phyloP scores from a whole-genome alignment of 805 yeast genomes.

The Teunomyces atbi region DNA sequence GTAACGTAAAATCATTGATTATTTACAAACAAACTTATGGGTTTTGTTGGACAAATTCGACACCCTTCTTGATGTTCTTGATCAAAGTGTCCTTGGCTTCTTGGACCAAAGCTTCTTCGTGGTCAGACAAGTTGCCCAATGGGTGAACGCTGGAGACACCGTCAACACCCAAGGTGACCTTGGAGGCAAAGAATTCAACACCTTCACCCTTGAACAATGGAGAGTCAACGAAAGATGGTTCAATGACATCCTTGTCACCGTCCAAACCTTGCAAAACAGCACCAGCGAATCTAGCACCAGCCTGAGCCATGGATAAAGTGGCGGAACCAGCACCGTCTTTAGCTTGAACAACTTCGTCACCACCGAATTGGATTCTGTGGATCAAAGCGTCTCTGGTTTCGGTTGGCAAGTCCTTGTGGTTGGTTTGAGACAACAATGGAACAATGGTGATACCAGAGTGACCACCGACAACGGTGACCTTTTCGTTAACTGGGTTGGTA shows the following conservation, averaged over 20 bases:
- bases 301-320: conserved; percentile 83
- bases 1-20: not conserved
- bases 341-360: conserved; percentile 86
- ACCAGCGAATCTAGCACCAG: conserved; percentile 76
- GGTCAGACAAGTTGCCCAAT: conserved; percentile 67
- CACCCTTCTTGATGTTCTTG: conserved; percentile 93
- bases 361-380: conserved; percentile 90
- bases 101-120: conserved; percentile 82
- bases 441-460: conserved; percentile 97
- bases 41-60: conserved; percentile 74
- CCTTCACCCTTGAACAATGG: conserved; percentile 86
- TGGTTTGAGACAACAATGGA: conserved; percentile 85
- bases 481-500: conserved; percentile 75
- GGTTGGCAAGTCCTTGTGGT: conserved; percentile 60
- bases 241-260: conserved; percentile 63
- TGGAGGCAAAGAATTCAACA: conserved; percentile 93
- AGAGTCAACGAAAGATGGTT: conserved; percentile 73
- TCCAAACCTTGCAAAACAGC: conserved; percentile 63
- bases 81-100: conserved; percentile 85
- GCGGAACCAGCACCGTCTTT: conserved; percentile 85
- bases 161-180: conserved; percentile 87
- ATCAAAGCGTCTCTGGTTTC: conserved; percentile 68
- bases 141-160: conserved; percentile 84
- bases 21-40: conserved; percentile 39
- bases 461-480: conserved; percentile 90